Evolutionary conservation across 2,329 filamentous ascomycete genomes (phyloP), one percentile per base, ranked within the genome.

Genomic region (Stemphylium beticola): DNA sequence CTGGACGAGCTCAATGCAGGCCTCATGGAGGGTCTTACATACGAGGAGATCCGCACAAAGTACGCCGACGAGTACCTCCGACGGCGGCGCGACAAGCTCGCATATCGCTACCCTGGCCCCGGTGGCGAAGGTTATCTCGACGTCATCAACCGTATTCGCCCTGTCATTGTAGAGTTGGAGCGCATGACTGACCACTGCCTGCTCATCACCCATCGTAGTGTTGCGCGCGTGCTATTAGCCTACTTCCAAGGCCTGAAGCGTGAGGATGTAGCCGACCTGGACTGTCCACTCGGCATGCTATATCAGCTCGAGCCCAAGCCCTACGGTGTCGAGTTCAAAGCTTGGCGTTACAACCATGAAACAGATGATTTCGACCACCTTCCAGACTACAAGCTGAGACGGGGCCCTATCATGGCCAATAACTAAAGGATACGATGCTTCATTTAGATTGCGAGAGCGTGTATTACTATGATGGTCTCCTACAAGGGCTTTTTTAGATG

Each of bases 301-400:
- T 99, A 96, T 75, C 91, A 92, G 65, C 89, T 99, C 42, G 93
- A 99, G 76, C 95, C 95, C 31, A 97, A 97, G 82, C 95, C 95
- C 0, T 99, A 99, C 65, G 95, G 95, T 12, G 93, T 97, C 54
- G 93, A 96, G 57, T 97, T 98, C 79, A 93, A 96, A 74, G 93
- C 92, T 0, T 99, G 96, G 81, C 86, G 87, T 57, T 99, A 96
- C 79, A 91, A 96, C 71, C 85, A 91, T 58, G 81, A 83, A 3
- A 84, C 79, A 17, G 87, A 89, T 59, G 92, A 88, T 83, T 99
- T 99, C 67, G 87, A 95, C 55, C 87, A 95, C 72, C 78, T 96
- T 40, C 90, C 88, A n/a, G 83, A 93, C 68, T 98, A 95, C 77
- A 87, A 89, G 75, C 84, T 95, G 26, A 85, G 85, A 60, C 83